A percentile compares a stretch with the other conserved stretches of the same genome.
phyloP scores from a whole-genome alignment of 768 basidiomycete species.

The Trametes cubensis region DNA sequence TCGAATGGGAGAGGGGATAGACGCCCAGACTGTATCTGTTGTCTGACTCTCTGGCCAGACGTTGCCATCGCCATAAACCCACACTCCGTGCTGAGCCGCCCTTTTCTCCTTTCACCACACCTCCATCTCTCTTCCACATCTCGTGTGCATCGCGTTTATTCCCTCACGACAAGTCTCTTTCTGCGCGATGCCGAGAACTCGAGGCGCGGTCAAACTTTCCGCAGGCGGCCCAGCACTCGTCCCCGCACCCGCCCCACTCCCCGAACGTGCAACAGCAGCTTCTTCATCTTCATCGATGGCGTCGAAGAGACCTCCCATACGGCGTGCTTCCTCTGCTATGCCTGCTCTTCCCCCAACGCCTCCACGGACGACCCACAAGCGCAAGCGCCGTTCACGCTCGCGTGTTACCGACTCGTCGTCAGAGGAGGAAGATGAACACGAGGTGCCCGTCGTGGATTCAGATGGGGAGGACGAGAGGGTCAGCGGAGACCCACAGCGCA shows the following conservation, averaged over 20 bases:
- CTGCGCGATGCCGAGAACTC: conserved; percentile 21
- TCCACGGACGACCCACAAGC: conserved; percentile 26
- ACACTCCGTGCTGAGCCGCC: not conserved
- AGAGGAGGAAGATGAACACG: conserved; percentile 31
- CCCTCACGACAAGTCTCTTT: conserved; percentile 1
- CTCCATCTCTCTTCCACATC: not conserved
- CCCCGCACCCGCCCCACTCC: conserved; percentile 8
- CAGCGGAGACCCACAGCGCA: conserved; percentile 28
- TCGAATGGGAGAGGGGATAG: not conserved
- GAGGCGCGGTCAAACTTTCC: conserved; percentile 16
- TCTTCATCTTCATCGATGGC: conserved; percentile 11
- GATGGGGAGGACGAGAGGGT: conserved; percentile 30
- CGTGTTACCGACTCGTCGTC: conserved; percentile 49
- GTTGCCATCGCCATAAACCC: conserved; percentile 7
- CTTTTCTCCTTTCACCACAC: not conserved
- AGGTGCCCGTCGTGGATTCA: conserved; percentile 33
- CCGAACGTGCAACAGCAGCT: conserved; percentile 5
- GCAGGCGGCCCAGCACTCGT: conserved; percentile 14
- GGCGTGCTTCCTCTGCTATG: conserved; percentile 20
- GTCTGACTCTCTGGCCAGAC: not conserved
- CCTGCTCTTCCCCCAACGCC: conserved; percentile 24
- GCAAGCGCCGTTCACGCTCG: conserved; percentile 35
- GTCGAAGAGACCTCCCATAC: conserved; percentile 11
- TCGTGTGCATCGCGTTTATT: conserved; percentile 7
- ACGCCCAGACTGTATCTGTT: not conserved